A percentile compares a stretch with the other conserved stretches of the same genome.
Evolutionary conservation across 306 rosid species (phyloP).

Genomic region (Fagus sylvatica): DNA sequence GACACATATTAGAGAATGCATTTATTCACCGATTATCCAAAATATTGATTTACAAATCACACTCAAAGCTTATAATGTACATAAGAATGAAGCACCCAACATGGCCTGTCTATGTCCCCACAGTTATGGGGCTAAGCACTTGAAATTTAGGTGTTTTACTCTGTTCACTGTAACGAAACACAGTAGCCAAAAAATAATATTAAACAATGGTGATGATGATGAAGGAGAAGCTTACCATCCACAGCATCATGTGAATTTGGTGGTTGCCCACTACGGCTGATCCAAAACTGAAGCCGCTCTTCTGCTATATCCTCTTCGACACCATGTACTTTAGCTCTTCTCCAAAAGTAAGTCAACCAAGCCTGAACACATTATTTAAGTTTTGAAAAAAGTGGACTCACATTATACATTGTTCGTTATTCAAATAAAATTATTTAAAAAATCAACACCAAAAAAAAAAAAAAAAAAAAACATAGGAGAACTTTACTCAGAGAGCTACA

Average conservation of each 20-base stretch:
- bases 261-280: slow-evolving; percentile 64
- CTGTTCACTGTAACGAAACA: slow-evolving; percentile 12
- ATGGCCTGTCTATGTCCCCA: not conserved
- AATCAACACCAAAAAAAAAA: slow-evolving; percentile 8
- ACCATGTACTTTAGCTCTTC: slow-evolving; percentile 84
- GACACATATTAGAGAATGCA: not conserved
- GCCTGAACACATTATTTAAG: slow-evolving; percentile 46
- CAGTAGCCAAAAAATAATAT: not conserved
- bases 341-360: slow-evolving; percentile 93
- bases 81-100: not conserved
- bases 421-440: slow-evolving; percentile 5
- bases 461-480: too few species aligned
- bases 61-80: not conserved
- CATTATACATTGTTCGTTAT: not conserved
- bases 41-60: not conserved
- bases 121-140: not conserved
- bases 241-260: slow-evolving; percentile 96
- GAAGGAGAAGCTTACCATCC: slow-evolving; percentile 59
- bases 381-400: not conserved
- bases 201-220: slow-evolving; percentile 1
- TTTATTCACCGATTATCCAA: not conserved
- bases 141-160: not conserved
- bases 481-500: too few species aligned
- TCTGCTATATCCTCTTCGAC: slow-evolving; percentile 94
- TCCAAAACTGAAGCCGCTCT: slow-evolving; percentile 88